Base-by-base conservation (phyloP, 345 rosid species). In the Heritiera littoralis region DNA sequence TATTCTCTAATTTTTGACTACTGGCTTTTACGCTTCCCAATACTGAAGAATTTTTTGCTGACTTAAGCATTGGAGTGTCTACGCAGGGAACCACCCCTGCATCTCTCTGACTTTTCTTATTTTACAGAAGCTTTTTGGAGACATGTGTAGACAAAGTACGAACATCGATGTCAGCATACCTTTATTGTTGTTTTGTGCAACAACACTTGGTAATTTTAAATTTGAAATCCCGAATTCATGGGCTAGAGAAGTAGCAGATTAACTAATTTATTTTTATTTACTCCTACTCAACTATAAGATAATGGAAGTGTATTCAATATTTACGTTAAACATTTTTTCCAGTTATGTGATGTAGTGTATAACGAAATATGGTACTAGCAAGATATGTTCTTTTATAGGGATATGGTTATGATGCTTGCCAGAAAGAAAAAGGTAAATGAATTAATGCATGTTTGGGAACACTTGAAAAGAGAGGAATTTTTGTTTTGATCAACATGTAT, bases 341-440 rank as follows among this genome's bases (percentile, higher is more conserved):
- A 96, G 98, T 79, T 96, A 32, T 94, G 92, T 77, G 90, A 91
- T 64, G 91, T 92, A 40, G 92, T 92, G 73, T 93, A 95, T 2
- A 89, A 85, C 85, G 97, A 96, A 80, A 92, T 96, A 82, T 96
- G 99, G 98, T 94, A 91, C 17, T 84, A 89, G 79, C 97, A 97
- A 12, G 99, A 94, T 86, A 94, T 91, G 97, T 96, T 86, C 80
- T 89, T 94, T 66, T 89, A 91, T 83, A 85, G 98, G 81, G 98
- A 96, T 86, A 96, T 92, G 98, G 89, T 96, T 6, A 90, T 92
- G 91, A 89, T 89, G 95, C 97, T 94, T 54, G 98, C 98, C 13
- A 90, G 94, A 84, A 91, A 92, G 89, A 91, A 48, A 81, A 91
- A 83, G 72, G 91, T 89, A 38, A 90, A 85, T 4, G 93, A 91